A percentile compares a stretch with the other conserved stretches of the same genome.
These are phyloP conservation scores for Gossypium gossypioides DNA, from an alignment of 441 rosid species.

Conservation along the genomic window DNA sequence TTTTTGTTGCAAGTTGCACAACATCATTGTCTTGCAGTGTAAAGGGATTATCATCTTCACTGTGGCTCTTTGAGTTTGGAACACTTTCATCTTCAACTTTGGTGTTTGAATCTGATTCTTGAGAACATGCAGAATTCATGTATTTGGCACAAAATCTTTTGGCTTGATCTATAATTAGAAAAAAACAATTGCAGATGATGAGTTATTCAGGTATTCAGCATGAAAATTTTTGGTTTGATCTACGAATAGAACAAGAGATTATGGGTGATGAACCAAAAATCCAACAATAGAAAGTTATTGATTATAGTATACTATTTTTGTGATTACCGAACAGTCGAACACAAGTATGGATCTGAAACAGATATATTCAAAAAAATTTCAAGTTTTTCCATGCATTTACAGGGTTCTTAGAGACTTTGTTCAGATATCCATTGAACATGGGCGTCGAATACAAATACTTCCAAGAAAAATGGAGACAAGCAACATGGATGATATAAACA, in stretches of 20 bases:
- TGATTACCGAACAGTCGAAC: background rate
- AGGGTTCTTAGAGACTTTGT: background rate
- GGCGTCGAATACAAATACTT: background rate
- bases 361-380: background rate
- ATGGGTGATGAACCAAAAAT: background rate
- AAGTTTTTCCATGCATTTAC: background rate
- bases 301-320: background rate
- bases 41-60: conserved; percentile 11
- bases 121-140: conserved; percentile 12
- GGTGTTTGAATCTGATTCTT: conserved; percentile 8
- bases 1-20: conserved; percentile 17
- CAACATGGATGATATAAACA: background rate
- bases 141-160: conserved; percentile 12
- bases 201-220: background rate
- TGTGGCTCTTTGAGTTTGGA: conserved; percentile 8
- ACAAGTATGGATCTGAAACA: background rate
- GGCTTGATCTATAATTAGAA: conserved; percentile 14
- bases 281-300: background rate
- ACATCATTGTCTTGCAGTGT: conserved; percentile 11
- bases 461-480: background rate
- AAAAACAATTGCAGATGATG: conserved; percentile 3
- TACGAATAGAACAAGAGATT: conserved; percentile 10
- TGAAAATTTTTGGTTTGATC: background rate
- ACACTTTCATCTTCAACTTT: conserved; percentile 16
- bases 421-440: background rate